Conservation (phyloP, 2,329 filamentous ascomycete species). For the Xylaria sp. region DNA sequence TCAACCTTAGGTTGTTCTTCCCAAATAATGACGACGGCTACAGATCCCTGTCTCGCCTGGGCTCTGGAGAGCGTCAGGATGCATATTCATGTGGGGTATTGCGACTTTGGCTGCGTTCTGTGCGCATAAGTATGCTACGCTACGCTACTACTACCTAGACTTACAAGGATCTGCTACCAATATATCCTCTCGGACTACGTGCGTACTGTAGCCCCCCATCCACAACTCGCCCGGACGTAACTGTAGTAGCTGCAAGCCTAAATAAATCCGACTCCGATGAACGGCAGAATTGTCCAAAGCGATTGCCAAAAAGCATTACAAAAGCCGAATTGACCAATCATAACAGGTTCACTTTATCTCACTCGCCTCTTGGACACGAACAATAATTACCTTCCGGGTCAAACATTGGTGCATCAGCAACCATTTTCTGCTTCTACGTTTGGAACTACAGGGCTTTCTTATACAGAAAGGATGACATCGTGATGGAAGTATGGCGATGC, state of each 20-base stretch:
- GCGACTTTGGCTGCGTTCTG: conserved; percentile 23
- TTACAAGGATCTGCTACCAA: conserved; percentile 28
- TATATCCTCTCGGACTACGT: conserved; percentile 1
- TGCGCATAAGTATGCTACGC: neutral
- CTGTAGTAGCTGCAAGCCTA: conserved; percentile 13
- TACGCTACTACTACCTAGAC: neutral
- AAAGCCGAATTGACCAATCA: conserved; percentile 40
- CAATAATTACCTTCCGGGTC: conserved; percentile 4
- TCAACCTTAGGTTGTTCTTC: conserved; percentile 25
- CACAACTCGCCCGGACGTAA: too few relatives aligned
- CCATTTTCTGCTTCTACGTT: neutral
- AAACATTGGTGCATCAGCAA: neutral
- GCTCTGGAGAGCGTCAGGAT: conserved; percentile 38
- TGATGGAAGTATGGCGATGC: neutral
- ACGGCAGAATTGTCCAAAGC: conserved; percentile 40
- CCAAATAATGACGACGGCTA: conserved; percentile 34
- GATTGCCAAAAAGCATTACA: conserved; percentile 42
- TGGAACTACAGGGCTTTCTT: neutral
- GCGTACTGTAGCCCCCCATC: too few relatives aligned
- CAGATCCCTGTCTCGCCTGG: conserved; percentile 36
- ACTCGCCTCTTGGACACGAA: neutral
- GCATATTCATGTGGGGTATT: conserved; percentile 44
- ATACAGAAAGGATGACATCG: neutral
- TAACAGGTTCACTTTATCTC: conserved; percentile 35
- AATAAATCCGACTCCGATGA: conserved; percentile 44